A percentile compares a stretch with the other conserved stretches of the same genome.
Conservation (phyloP, 129 eudicot genomes). For the Escallonia herrerae region DNA sequence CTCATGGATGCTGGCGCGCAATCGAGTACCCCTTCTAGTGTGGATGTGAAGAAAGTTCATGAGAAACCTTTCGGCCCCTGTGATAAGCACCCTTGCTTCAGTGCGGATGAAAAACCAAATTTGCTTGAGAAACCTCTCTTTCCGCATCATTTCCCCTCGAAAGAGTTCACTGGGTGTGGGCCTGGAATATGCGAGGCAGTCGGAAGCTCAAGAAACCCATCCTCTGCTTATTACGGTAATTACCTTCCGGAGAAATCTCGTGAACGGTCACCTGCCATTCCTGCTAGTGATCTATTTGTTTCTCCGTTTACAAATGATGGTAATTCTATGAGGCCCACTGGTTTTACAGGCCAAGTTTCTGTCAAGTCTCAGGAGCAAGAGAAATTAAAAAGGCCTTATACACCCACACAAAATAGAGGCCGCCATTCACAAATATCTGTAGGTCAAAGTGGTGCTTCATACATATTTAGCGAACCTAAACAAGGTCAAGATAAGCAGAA, state of each 20-base stretch:
- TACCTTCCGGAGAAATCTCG: background rate
- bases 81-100: conserved; percentile 28
- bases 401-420: conserved; percentile 5
- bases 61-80: conserved; percentile 37
- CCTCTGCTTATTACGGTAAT: conserved; percentile 12
- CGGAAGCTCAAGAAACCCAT: conserved; percentile 20
- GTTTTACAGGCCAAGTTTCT: conserved; percentile 25
- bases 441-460: conserved; percentile 8
- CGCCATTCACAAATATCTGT: conserved; percentile 21
- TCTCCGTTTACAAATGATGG: conserved; percentile 13
- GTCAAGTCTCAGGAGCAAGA: conserved; percentile 28
- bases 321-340: conserved; percentile 12
- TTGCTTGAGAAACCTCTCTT: conserved; percentile 18
- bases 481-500: conserved; percentile 16
- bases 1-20: conserved; percentile 53
- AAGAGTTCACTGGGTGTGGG: conserved; percentile 11
- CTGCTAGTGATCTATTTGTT: conserved; percentile 10
- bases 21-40: conserved; percentile 25
- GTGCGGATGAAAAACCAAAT: conserved; percentile 13
- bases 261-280: background rate
- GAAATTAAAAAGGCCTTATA: conserved; percentile 19
- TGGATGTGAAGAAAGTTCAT: conserved; percentile 12
- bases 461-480: background rate
- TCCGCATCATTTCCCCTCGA: conserved; percentile 8
- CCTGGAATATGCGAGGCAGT: conserved; percentile 14